Base-by-base conservation (phyloP, 2,329 filamentous ascomycete genomes). In the Apiospora sp. region DNA sequence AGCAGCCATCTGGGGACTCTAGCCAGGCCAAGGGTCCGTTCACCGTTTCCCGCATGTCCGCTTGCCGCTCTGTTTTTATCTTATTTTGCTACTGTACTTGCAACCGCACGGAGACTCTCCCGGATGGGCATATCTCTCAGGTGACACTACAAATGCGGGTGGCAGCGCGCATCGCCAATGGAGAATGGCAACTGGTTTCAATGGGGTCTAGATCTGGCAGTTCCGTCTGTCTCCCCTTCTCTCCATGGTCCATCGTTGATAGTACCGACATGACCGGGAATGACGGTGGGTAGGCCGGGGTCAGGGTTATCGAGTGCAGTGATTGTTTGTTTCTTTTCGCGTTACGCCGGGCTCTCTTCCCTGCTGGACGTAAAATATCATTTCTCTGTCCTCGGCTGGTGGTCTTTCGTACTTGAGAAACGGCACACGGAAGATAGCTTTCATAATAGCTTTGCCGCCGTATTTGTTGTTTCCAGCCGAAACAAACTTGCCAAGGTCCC, bases 11-110 rank as follows among this genome's bases (percentile, higher is more conserved):
- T 61, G 2, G 51, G 51, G 43, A 12, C 14, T 58, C 19, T 58
- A 58, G 51, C 51, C 14, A 58, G 27, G 19, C 13, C 43, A 69
- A 48, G 69, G 69, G 48, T 34, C 41, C 69, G 16, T 61, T 54
- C 37, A 41, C 37, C 58, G 43, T 61, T n/a, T 68, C 7, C 44
- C 37, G n/a, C 64, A 12, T 30, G 24, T n/a, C 44, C 41, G 67
- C 24, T 68, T 14, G 14, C 44, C 41, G 67, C 24, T 68, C 24
- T 27, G 67, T 34, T 27, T 30, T 30, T 22, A 37, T 13, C 3
- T 34, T 64, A 13, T 22, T 64, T 37, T 37, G 4, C 58, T 34
- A 16, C 27, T 61, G 30, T 34, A 61, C 27, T 61, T 34, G 54
- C 3, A 34, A 61, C 54, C 54, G 30, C 30, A 7, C 51, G 27